Evolutionary conservation across 495 filamentous ascomycete genomes (phyloP).

Genomic region (Aspergillus conjunctus): DNA sequence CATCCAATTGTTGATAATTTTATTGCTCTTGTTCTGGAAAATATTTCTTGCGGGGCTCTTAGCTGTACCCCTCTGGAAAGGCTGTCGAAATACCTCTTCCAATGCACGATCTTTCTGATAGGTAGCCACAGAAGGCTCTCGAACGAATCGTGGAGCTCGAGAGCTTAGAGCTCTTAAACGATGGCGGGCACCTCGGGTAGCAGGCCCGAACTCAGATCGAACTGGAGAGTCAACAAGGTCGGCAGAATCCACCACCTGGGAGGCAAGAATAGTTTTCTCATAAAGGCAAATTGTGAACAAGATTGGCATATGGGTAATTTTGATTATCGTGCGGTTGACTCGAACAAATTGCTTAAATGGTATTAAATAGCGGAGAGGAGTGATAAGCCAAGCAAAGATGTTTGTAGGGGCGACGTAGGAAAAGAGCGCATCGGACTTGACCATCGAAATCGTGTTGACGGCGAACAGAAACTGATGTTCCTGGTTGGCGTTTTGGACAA

Average conservation of each 20-base stretch:
- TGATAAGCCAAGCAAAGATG: slow-evolving; percentile 81
- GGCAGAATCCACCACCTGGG: slow-evolving; percentile 69
- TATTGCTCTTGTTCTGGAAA: slow-evolving; percentile 67
- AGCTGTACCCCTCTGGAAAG: slow-evolving; percentile 49
- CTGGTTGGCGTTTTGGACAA: slow-evolving; percentile 87
- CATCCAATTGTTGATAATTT: slow-evolving; percentile 85
- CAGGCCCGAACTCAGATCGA: slow-evolving; percentile 34
- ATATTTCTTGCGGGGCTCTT: slow-evolving; percentile 52
- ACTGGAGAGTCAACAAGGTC: slow-evolving; percentile 63
- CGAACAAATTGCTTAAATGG: slow-evolving; percentile 77
- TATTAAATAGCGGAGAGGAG: slow-evolving; percentile 75
- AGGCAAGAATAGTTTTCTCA: slow-evolving; percentile 73
- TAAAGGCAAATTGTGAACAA: slow-evolving; percentile 84
- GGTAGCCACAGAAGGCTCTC: slow-evolving; percentile 80
- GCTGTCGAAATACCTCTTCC: slow-evolving; percentile 85
- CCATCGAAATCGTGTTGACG: slow-evolving; percentile 93
- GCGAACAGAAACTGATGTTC: slow-evolving; percentile 95
- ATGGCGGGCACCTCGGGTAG: slow-evolving; percentile 34
- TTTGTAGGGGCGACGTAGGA: slow-evolving; percentile 89
- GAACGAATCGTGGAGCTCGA: slow-evolving; percentile 57
- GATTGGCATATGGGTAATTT: slow-evolving; percentile 84
- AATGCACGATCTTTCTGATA: slow-evolving; percentile 86
- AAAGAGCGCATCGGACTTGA: slow-evolving; percentile 92
- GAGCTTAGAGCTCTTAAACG: slow-evolving; percentile 72
- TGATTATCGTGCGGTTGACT: slow-evolving; percentile 84